Percentiles rank a stretch among this genome's conserved stretches.
Conservation (phyloP, 345 rosid species). For the Schrenkiella parvula region DNA sequence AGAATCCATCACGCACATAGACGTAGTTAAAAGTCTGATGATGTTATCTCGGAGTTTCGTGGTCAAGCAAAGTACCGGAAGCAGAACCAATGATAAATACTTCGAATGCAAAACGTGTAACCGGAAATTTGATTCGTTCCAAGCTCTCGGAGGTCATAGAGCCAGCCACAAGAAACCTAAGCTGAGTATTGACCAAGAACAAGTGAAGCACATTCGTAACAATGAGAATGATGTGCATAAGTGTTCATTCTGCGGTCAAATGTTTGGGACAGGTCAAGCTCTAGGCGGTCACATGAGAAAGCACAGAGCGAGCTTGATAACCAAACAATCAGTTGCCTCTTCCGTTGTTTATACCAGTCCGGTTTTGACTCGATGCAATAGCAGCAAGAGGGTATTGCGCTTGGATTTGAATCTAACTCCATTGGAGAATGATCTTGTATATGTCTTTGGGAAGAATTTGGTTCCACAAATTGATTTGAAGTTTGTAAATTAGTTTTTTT, state of each 20-base stretch:
- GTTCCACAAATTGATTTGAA: conserved; percentile 47
- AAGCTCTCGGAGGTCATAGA: conserved; percentile 73
- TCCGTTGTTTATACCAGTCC: conserved; percentile 26
- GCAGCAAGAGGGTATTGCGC: conserved; percentile 36
- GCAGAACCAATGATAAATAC: neutral
- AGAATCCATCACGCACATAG: conserved; percentile 32
- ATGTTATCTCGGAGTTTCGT: conserved; percentile 36
- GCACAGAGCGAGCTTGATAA: conserved; percentile 31
- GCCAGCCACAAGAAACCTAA: conserved; percentile 66
- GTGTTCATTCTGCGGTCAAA: conserved; percentile 51
- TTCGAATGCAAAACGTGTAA: conserved; percentile 73
- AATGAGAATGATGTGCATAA: conserved; percentile 36
- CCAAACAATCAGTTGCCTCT: neutral
- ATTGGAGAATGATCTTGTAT: conserved; percentile 57
- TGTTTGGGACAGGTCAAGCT: conserved; percentile 63
- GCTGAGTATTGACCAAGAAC: conserved; percentile 24
- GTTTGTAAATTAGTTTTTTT: conserved; percentile 11
- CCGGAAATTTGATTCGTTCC: conserved; percentile 56
- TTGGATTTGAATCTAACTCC: conserved; percentile 74
- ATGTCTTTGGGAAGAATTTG: conserved; percentile 40
- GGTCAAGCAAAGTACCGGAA: conserved; percentile 23
- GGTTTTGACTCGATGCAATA: conserved; percentile 41
- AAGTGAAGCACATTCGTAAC: conserved; percentile 4
- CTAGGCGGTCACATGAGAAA: conserved; percentile 74
- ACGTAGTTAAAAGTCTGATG: conserved; percentile 40